A percentile compares a stretch with the other conserved stretches of the same genome.
Conservation (phyloP, 257 asterid genomes). For the Striga asiatica region DNA sequence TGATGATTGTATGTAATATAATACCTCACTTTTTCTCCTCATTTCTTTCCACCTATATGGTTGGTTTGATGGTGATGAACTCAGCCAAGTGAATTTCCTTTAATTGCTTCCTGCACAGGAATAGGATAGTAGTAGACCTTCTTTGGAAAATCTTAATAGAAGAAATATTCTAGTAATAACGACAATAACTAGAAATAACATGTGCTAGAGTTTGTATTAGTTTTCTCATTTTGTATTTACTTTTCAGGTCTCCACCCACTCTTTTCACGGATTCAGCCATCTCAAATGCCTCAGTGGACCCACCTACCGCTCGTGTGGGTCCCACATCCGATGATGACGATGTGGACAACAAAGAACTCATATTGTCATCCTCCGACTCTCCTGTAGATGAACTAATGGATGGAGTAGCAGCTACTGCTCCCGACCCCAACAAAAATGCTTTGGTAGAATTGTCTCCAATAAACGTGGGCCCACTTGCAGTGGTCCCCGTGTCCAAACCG, state of each 20-base stretch:
- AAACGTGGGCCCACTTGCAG: conserved; percentile 43
- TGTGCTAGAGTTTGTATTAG: too few relatives aligned
- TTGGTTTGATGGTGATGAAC: too few relatives aligned
- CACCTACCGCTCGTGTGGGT: conserved; percentile 23
- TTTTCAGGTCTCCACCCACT: conserved; percentile 46
- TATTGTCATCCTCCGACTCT: conserved; percentile 24
- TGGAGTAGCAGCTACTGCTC: conserved; percentile 8
- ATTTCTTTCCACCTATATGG: too few relatives aligned
- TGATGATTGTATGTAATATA: background rate
- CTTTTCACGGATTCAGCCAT: conserved; percentile 41
- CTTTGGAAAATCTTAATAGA: too few relatives aligned
- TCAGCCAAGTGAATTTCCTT: background rate
- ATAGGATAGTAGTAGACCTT: too few relatives aligned
- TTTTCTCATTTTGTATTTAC: too few relatives aligned
- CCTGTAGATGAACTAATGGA: conserved; percentile 23
- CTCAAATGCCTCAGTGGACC: conserved; percentile 30
- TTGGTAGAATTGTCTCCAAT: conserved; percentile 30
- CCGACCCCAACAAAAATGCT: conserved; percentile 50
- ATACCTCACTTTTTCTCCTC: too few relatives aligned
- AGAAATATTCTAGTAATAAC: too few relatives aligned
- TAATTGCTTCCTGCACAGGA: too few relatives aligned
- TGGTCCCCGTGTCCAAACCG: conserved; percentile 40
- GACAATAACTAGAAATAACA: too few relatives aligned
- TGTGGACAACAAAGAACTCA: conserved; percentile 19
- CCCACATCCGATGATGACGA: conserved; percentile 28